Conservation (phyloP, 2,329 filamentous ascomycete genomes). For the Monilinia aucupariae region DNA sequence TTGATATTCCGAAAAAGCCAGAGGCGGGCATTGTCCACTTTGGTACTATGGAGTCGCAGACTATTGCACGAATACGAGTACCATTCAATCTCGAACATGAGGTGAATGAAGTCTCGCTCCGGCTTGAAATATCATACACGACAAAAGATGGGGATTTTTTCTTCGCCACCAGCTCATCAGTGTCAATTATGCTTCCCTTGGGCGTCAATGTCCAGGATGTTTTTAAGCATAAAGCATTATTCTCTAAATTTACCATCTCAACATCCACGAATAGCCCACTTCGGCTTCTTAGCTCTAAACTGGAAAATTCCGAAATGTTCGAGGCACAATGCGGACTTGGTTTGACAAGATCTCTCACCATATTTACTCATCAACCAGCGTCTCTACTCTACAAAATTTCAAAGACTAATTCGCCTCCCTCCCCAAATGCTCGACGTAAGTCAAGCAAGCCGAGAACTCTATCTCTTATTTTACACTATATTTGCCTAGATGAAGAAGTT, state of each 20-base stretch:
- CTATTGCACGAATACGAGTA: constrained; percentile 55
- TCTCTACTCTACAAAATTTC: constrained; percentile 75
- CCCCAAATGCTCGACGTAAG: constrained; percentile 30
- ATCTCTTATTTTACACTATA: constrained; percentile 69
- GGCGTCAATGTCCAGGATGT: constrained; percentile 96
- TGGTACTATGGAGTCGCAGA: constrained; percentile 41
- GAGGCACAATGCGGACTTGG: constrained; percentile 55
- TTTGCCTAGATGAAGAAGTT: constrained; percentile 70
- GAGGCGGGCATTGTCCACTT: constrained; percentile 52
- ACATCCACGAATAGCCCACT: constrained; percentile 72
- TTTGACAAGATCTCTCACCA: constrained; percentile 49
- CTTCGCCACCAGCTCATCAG: constrained; percentile 55
- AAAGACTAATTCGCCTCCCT: constrained; percentile 42
- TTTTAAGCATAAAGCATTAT: constrained; percentile 76
- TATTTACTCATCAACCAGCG: constrained; percentile 78
- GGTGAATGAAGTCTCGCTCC: constrained; percentile 63
- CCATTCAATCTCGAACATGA: constrained; percentile 83
- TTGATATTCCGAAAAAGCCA: constrained; percentile 44
- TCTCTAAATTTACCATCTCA: constrained; percentile 87
- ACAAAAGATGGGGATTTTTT: constrained; percentile 61
- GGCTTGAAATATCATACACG: constrained; percentile 69
- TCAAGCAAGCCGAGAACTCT: constrained; percentile 41
- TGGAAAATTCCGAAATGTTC: constrained; percentile 66
- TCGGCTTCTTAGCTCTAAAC: constrained; percentile 62
- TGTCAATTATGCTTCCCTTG: constrained; percentile 72